A percentile compares a stretch with the other conserved stretches of the same genome.
These are phyloP conservation scores for Phytophthora colocasiae DNA, from an alignment of 352 stramenopile species.

Conservation along the genomic window DNA sequence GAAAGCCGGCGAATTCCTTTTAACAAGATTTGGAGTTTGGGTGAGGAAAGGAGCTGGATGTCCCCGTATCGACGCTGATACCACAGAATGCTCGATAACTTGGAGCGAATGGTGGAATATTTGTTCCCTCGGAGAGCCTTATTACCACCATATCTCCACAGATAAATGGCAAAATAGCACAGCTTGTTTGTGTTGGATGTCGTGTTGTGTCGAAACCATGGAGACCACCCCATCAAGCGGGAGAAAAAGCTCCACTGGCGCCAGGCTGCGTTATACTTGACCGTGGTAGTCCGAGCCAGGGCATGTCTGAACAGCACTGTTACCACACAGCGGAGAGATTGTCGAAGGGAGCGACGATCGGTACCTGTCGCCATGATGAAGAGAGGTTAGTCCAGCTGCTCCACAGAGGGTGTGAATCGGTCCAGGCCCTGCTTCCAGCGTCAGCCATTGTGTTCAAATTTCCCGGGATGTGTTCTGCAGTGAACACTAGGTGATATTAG, in stretches of 20 bases:
- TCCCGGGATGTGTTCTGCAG: too few species aligned
- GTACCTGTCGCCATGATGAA: conserved; percentile 13
- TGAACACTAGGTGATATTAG: too few species aligned
- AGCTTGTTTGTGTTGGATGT: background rate
- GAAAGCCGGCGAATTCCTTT: conserved; percentile 1
- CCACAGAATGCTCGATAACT: conserved; percentile 9
- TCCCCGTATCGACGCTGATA: background rate
- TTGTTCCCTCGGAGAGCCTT: background rate
- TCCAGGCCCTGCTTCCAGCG: too few species aligned
- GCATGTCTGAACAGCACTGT: conserved; percentile 3
- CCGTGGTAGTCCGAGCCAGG: conserved; percentile 18
- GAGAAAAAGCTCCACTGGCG: conserved; percentile 14
- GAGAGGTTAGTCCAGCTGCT: conserved; percentile 16
- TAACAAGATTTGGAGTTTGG: conserved; percentile 3
- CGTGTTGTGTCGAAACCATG: background rate
- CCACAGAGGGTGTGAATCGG: too few species aligned
- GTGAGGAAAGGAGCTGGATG: background rate
- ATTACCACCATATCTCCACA: conserved; percentile 14
- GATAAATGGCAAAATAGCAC: conserved; percentile 14
- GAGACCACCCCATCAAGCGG: conserved; percentile 7
- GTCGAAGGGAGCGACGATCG: conserved; percentile 8
- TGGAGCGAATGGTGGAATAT: conserved; percentile 5
- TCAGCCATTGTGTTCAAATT: too few species aligned
- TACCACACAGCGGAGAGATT: conserved; percentile 29
- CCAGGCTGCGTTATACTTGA: conserved; percentile 21